Base-by-base conservation (phyloP, 2,329 filamentous ascomycete genomes). In the Coniella vitis region DNA sequence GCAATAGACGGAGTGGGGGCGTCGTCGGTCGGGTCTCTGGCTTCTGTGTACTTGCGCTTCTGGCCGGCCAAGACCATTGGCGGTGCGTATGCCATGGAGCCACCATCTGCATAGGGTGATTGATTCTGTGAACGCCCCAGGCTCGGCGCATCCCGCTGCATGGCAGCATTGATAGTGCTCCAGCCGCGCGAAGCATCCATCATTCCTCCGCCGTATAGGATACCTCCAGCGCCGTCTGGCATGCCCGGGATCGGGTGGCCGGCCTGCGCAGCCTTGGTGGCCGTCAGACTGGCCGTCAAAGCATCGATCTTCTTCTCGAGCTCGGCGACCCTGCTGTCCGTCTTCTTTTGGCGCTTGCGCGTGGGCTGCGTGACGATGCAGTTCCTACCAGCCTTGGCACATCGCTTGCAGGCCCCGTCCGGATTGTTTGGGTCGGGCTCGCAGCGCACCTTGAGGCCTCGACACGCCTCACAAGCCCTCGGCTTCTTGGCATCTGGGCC, bases 291-390 rank as follows among this genome's bases (percentile, higher is more conserved):
- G 7, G 88, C 87, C 7, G 87, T 95, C 62, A 95, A 65, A 8
- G 86, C 87, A 70, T 95, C 89, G 55, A 95, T 91, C 71, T 94
- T 94, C 73, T 85, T 89, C 72, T 95, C 90, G 45, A 96, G 74
- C 70, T 95, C 90, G 8, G 89, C 86, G 12, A 96, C 90, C 45
- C 89, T 78, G 56, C 82, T 91, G 63, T 95, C 90, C 47, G 87
- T 90, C 73, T 95, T 95, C 73, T 91, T 95, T 70, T 91, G 87
- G 38, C 90, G 76, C 68, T 94, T 95, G 36, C 88, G 65, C 25
- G 74, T 79, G 13, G 78, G 87, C 54, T 82, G 79, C 1, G 88
- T 94, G 54, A 90, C 83, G 36, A 90, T 70, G 62, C 90, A 95
- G 54, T 74, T 74, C 34, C 89, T 74, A n/a, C 82, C 80, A 3